Conservation (phyloP, 139 green algal genomes). For the Closterium sp. region DNA sequence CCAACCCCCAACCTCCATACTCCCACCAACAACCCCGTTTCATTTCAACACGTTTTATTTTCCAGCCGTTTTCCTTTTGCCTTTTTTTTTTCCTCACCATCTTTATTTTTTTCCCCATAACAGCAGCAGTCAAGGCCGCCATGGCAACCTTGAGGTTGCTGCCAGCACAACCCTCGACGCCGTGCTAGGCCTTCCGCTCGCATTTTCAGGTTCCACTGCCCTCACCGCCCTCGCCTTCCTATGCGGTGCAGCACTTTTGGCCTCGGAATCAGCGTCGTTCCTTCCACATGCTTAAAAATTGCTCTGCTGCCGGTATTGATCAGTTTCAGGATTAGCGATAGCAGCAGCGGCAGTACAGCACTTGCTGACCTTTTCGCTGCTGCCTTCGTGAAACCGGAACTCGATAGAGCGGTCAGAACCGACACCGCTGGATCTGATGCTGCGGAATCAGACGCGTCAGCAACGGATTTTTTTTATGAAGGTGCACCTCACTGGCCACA, state of each 20-base stretch:
- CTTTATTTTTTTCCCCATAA: too few relatives aligned
- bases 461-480: neutral
- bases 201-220: neutral
- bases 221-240: neutral
- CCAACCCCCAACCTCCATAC: too few relatives aligned
- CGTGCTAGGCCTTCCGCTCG: neutral
- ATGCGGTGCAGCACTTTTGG: neutral
- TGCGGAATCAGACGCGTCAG: too few relatives aligned
- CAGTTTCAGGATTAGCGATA: neutral
- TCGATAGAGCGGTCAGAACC: neutral
- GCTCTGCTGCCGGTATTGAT: neutral
- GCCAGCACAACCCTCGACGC: neutral
- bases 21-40: too few relatives aligned
- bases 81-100: too few relatives aligned
- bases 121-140: too few relatives aligned
- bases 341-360: neutral
- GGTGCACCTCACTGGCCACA: too few relatives aligned
- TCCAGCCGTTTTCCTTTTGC: too few relatives aligned
- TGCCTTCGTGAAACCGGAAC: neutral
- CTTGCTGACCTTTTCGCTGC: neutral
- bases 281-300: neutral
- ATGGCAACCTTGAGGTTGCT: too few relatives aligned
- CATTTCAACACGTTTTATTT: too few relatives aligned
- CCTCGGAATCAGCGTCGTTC: neutral
- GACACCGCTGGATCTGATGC: neutral